Base-by-base conservation (phyloP, 257 asterid species). In the Rehmannia glutinosa region DNA sequence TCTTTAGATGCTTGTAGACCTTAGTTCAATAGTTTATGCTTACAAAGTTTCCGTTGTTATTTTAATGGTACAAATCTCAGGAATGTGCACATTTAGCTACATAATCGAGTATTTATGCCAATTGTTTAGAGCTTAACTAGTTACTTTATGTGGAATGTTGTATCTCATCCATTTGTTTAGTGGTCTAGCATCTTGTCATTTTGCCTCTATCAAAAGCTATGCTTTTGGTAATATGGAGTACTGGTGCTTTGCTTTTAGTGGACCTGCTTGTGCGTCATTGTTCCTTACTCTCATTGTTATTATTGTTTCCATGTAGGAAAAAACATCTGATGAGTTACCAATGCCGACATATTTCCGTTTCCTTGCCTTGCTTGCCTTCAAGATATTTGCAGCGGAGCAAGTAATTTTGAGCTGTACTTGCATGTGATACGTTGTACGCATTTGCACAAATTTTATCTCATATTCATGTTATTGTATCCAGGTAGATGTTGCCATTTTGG, bases 321-420 rank as follows among this genome's bases (percentile, higher is more conserved):
- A 56, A 71, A 36, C 75, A 64, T 81, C 83, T 23, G 85, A 85
- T 63, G 91, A 86, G 56, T 57, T 88, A 47, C 97, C 97, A 7
- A 88, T 94, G 96, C 97, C 99, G 45, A 90, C 99, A 25, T 94
- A 88, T 74, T 94, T 94, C 68, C 97, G 96, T 30, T 94, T 94
- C 82, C 96, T 94, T 61, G 96, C 97, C 27, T 70, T 94, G 79
- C 96, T 94, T 69, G 99, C 96, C 83, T 94, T 94, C 84, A 90
- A 91, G 80, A 88, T 94, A 59, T 94, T 94, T 73, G 85, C 91
- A 51, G 97, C 84, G 39, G 99, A 90, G 87, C 88, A 91, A 97
- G 99, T 88, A 63, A 39, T 54, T 45, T 30, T 43, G 10, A 33
- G 53, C 23, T 24, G 16, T 25, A 13, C 55, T 70, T 71, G 51